Base-by-base conservation (phyloP, 495 filamentous ascomycete species). In the Tuber melanosporum region DNA sequence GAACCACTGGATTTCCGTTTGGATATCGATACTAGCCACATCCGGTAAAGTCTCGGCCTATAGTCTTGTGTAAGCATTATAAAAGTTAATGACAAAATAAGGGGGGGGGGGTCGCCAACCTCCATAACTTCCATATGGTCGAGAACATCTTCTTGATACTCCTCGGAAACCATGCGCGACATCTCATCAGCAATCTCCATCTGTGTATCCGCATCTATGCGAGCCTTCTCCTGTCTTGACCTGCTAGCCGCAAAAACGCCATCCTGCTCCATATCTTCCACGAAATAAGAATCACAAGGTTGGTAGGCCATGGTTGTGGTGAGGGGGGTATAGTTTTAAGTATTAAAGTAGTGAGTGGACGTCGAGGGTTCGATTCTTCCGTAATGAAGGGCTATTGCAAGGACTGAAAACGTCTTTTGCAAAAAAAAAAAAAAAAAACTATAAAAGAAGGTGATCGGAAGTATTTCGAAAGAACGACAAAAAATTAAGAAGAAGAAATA, bases 1-100 rank as follows among this genome's bases (percentile, higher is more conserved):
- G 87, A 94, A 98, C 96, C 96, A 99, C 83, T 98, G 93, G 75
- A 99, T 98, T 87, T 99, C 95, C 71, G 94, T 92, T 85, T 99
- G 95, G 84, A 98, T 97, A 81, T 99, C 95, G 84, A 99, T 99
- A 26, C 95, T 93, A 81, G 94, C 94, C 82, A 97, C 93, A 84
- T 99, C 96, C 45, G 95, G 94, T 79, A 98, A 86, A 47, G 96
- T 98, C 84, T 94, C 91, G 80, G 89, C 86, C 95, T 98, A 78
- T 73, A 69, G 62, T 74, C n/a, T 20, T 71, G 75, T 41, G 77
- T 85, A 80, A 87, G 80, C 66, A 77, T 71, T 71, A 70, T 42
- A 42, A 32, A n/a, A n/a, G 52, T 36, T 52, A 71, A n/a, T 32
- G 71, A 44, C 20, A 75, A 62, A 49, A 72, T 22, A 52, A 32